These are phyloP conservation scores for Neurospora hispaniola DNA, from an alignment of 495 filamentous ascomycete species.

Conservation along the genomic window DNA sequence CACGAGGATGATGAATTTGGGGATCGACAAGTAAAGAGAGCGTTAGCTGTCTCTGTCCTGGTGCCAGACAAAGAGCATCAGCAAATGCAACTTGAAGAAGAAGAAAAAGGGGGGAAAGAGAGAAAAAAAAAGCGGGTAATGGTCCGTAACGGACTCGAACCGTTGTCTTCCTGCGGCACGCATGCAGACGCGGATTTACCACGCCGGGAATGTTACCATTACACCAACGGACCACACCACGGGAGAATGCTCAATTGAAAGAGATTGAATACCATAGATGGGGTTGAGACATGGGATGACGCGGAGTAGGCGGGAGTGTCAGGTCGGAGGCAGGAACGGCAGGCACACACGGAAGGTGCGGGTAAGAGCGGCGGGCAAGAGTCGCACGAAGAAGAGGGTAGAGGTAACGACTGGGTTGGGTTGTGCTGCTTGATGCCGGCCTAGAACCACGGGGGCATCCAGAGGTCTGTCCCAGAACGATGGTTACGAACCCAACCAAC, in stretches of 20 bases:
- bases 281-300: background rate
- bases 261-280: background rate
- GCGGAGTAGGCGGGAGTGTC: background rate
- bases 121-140: background rate
- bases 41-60: background rate
- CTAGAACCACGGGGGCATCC: background rate
- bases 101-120: background rate
- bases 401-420: too few species aligned
- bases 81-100: background rate
- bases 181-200: background rate
- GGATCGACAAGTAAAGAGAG: background rate
- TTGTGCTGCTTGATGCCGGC: background rate
- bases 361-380: background rate
- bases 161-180: background rate
- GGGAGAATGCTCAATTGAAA: too few species aligned
- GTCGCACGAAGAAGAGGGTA: background rate
- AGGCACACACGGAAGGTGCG: background rate
- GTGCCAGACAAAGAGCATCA: background rate
- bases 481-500: background rate
- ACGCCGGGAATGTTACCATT: background rate
- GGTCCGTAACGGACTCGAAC: background rate
- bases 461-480: background rate
- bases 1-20: background rate
- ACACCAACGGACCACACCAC: background rate
- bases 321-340: background rate